Percentiles rank a stretch among this genome's conserved stretches.
These are phyloP conservation scores for Triglochin maritima DNA, from an alignment of 106 monocot species.

Conservation along the genomic window DNA sequence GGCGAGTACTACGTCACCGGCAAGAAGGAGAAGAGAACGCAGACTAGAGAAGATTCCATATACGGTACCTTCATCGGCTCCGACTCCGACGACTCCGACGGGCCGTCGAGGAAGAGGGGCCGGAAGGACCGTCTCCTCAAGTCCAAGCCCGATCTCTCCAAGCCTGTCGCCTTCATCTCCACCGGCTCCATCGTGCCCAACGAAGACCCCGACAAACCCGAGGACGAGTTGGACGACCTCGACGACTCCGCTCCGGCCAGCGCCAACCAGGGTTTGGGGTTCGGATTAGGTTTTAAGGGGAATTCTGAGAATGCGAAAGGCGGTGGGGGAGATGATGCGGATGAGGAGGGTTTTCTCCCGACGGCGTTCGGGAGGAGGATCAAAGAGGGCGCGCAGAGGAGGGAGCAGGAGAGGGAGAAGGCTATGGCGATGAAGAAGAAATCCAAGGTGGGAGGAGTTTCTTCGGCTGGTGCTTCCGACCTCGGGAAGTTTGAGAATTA, in stretches of 20 bases:
- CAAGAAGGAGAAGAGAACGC: conserved; percentile 11
- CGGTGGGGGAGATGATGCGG: not conserved
- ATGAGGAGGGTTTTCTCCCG: conserved; percentile 35
- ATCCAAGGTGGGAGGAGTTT: conserved; percentile 6
- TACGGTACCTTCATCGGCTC: conserved; percentile 24
- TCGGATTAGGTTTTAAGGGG: conserved; percentile 24
- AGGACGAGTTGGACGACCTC: not conserved
- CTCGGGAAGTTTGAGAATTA: conserved; percentile 45
- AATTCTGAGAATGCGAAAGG: conserved; percentile 14
- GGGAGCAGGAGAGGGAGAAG: conserved; percentile 25
- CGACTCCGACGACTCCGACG: conserved; percentile 16
- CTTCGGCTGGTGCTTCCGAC: conserved; percentile 1
- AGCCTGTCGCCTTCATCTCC: conserved; percentile 77
- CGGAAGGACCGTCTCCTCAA: conserved; percentile 17
- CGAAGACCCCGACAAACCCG: conserved; percentile 29
- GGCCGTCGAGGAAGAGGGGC: conserved; percentile 9
- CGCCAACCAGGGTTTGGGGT: conserved; percentile 25
- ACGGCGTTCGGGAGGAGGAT: conserved; percentile 61
- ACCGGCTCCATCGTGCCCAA: conserved; percentile 52
- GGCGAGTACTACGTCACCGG: conserved; percentile 25
- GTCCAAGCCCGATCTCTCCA: conserved; percentile 46
- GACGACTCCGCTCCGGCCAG: not conserved
- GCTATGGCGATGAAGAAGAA: conserved; percentile 7
- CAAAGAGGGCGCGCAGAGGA: conserved; percentile 42
- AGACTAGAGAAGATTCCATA: conserved; percentile 23